Evolutionary conservation across 2,329 filamentous ascomycete species (phyloP), one percentile per base, ranked within the genome.

Genomic region (Penicillium sp.): DNA sequence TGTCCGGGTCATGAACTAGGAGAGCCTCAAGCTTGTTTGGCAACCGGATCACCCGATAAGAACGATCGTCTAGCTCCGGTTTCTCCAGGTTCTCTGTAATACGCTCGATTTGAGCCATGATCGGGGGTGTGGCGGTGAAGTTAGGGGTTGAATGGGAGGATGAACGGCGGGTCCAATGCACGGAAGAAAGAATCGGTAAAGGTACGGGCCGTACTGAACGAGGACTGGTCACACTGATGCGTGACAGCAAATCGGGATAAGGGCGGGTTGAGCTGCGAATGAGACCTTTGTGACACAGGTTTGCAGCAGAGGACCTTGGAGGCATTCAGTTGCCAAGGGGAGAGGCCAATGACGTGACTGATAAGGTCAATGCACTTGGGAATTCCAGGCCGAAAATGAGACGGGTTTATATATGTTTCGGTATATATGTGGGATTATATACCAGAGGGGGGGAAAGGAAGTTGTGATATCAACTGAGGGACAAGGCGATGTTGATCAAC

Each of bases 1-100:
- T 96, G 59, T 95, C 88, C 1, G 90, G 84, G 76, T 99, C 94
- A 71, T 97, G 93, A 53, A 97, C 94, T 47, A 99, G 78, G 18
- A 99, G 80, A 8, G 86, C 93, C 79, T 99, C 93, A 16, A 99
- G 83, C 72, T 92, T 82, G 74, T 99, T 99, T 45, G 84, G 79
- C 50, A 99, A 81, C 50, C 86, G 84, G 64, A 97, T 87, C 60
- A 99, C 91, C 55, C 93, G 84, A 72, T 99, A 99, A 32, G 85
- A 83, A 50, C 93, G 85, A 72, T 96, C 86, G 74, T 97, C 93
- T 52, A 95, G 81, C 61, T 87, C 86, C 6, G 91, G 90, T 68
- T 89, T 91, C 77, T 96, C 90, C 52, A 96, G 78, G 45, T 80
- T 75, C 67, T 95, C 88, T 34, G 90, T 86, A 62, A 90, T 70